Percentiles rank a stretch among this genome's conserved stretches.
Evolutionary conservation across 2,329 filamentous ascomycete genomes (phyloP).

Genomic region (Penicillium brevicompactum): DNA sequence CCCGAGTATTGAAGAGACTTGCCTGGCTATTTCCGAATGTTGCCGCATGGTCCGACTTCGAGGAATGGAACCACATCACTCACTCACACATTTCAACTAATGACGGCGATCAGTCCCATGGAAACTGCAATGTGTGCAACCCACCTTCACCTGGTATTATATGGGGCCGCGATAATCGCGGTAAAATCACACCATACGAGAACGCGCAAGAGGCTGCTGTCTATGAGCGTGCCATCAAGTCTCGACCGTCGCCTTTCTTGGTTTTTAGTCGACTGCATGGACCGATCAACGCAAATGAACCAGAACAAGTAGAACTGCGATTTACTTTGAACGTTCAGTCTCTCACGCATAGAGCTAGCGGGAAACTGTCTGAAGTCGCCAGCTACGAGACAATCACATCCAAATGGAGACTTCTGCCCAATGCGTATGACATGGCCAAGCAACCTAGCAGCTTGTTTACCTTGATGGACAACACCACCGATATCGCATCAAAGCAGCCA

Average conservation of each 20-base stretch:
- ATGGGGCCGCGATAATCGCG: conserved; percentile 35
- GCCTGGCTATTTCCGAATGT: conserved; percentile 38
- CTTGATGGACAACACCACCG: conserved; percentile 47
- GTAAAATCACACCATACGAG: conserved; percentile 50
- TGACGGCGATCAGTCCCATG: neutral
- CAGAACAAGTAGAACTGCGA: conserved; percentile 37
- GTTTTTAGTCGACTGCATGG: conserved; percentile 35
- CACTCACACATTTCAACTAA: neutral
- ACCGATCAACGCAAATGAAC: conserved; percentile 20
- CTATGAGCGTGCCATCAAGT: conserved; percentile 56
- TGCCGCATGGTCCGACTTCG: conserved; percentile 25
- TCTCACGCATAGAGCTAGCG: conserved; percentile 39
- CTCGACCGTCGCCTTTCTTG: conserved; percentile 46
- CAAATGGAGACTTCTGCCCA: conserved; percentile 52
- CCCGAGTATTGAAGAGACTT: conserved; percentile 26
- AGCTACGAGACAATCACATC: conserved; percentile 26
- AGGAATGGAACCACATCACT: conserved; percentile 31
- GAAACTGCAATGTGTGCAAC: conserved; percentile 32
- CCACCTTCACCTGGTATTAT: conserved; percentile 35
- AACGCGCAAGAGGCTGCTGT: conserved; percentile 52
- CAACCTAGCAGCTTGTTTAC: conserved; percentile 41
- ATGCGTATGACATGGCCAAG: conserved; percentile 42
- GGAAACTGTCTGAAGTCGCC: conserved; percentile 23
- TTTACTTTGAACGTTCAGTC: conserved; percentile 42
- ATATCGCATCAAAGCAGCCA: conserved; percentile 35